Evolutionary conservation across 805 yeast genomes (phyloP).

Genomic region (Torulaspora gathmanii): DNA sequence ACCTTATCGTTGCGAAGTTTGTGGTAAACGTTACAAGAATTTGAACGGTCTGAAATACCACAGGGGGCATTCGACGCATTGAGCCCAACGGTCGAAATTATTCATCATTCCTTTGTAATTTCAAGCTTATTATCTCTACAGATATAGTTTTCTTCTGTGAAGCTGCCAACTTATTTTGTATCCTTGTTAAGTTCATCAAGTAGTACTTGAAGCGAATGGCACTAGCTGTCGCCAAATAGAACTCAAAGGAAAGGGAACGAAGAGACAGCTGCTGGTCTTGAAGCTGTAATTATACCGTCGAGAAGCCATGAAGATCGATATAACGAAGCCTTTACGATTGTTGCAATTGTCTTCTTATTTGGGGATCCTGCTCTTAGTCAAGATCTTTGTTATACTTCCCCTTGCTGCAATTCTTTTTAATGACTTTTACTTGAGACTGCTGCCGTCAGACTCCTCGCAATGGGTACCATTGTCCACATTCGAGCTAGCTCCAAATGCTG

Average conservation of each 20-base stretch:
- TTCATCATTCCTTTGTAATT: slow-evolving; percentile 2
- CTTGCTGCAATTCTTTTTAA: slow-evolving; percentile 28
- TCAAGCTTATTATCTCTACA: slow-evolving; percentile 1
- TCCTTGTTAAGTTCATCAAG: background rate
- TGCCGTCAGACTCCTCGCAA: slow-evolving; percentile 30
- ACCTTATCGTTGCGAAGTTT: slow-evolving; percentile 96
- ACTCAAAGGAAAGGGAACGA: background rate
- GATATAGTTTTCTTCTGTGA: slow-evolving; percentile 1
- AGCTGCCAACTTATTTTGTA: background rate
- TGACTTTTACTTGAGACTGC: slow-evolving; percentile 27
- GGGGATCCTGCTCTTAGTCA: slow-evolving; percentile 17
- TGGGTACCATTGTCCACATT: slow-evolving; percentile 21
- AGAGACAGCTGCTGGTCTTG: background rate
- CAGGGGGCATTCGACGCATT: slow-evolving; percentile 97
- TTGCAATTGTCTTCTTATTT: slow-evolving; percentile 30
- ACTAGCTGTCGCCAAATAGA: background rate
- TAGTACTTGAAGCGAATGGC: background rate
- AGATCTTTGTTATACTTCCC: slow-evolving; percentile 28
- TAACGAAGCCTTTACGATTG: slow-evolving; percentile 29
- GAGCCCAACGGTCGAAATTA: slow-evolving; percentile 11
- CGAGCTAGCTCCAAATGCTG: background rate
- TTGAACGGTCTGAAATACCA: slow-evolving; percentile 95
- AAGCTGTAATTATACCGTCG: background rate
- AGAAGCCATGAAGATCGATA: slow-evolving; percentile 25
- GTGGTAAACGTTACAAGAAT: slow-evolving; percentile 95